Evolutionary conservation across 2,329 filamentous ascomycete genomes (phyloP), one percentile per base, ranked within the genome.

Genomic region (Penicillium brasilianum): DNA sequence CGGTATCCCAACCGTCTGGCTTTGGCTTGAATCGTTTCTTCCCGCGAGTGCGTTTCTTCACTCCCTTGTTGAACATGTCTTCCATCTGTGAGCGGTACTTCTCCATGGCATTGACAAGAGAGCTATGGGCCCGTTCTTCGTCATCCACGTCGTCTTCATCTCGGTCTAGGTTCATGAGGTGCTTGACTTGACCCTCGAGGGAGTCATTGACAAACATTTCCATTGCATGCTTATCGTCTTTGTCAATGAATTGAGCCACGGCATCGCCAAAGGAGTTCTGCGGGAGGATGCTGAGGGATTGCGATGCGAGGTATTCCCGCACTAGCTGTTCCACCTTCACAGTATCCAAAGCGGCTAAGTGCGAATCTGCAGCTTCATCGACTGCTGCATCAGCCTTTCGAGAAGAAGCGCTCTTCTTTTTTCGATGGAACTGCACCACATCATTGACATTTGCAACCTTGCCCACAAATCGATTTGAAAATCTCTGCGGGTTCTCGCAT

Each of bases 191-290:
- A 22, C 84, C 87, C 2, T 86, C 83, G 2, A 94, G 80, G 14
- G 89, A 90, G 34, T 92, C 88, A 22, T 85, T 86, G 10, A 94
- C 88, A 69, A 94, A 94, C 46, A 88, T 81, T 71, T 93, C 88
- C 88, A 98, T 92, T 2, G 92, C 92, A 69, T 95, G 89, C 73
- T 93, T 96, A 79, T 99, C 95, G 67, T 97, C 92, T 68, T 98
- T 98, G 74, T 93, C 89, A 28, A 99, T 92, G 70, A 95, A 99
- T 63, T 96, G 91, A 50, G 88, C 89, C 5, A 99, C 92, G 0
- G 95, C 95, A 71, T 98, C 93, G 16, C 93, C 91, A 71, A 99
- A 97, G 0, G 90, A 90, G 32, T 93, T 95, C 70, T 97, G 92
- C 0, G 95, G 95, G 0, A 99, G 83, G 52, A 99, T 95, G 60